Conservation (phyloP, 2,329 filamentous ascomycete genomes). For the Fonsecaea monophora region DNA sequence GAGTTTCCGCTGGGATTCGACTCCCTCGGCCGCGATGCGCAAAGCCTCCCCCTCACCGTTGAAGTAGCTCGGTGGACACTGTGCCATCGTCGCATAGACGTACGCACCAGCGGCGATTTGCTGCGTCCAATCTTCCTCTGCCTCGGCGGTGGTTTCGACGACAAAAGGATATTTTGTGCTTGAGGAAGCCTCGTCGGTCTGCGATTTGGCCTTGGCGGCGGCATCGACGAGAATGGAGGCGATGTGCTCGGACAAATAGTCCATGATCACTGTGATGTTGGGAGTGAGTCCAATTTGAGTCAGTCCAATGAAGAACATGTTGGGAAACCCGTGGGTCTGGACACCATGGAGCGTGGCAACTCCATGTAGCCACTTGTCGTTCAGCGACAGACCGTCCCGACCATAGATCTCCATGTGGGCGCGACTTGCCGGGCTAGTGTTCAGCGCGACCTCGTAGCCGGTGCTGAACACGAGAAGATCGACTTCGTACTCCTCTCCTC, state of each 20-base stretch:
- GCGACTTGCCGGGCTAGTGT: slow-evolving; percentile 19
- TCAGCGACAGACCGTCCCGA: slow-evolving; percentile 35
- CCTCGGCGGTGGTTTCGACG: slow-evolving; percentile 28
- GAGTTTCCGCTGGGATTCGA: neutral
- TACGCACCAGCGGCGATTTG: slow-evolving; percentile 18
- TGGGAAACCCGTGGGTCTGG: slow-evolving; percentile 26
- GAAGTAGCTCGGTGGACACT: slow-evolving; percentile 15
- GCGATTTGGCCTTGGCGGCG: neutral
- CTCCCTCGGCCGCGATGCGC: neutral
- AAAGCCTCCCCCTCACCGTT: slow-evolving; percentile 24
- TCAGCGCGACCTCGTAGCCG: slow-evolving; percentile 46
- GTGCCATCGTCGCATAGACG: slow-evolving; percentile 4
- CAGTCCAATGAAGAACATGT: slow-evolving; percentile 23
- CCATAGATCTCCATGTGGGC: slow-evolving; percentile 38
- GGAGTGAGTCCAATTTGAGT: slow-evolving; percentile 25
- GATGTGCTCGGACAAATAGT: slow-evolving; percentile 26
- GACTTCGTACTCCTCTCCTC: slow-evolving; percentile 56
- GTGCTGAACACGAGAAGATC: slow-evolving; percentile 58
- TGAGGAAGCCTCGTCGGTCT: neutral
- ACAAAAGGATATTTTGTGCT: slow-evolving; percentile 6
- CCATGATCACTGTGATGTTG: slow-evolving; percentile 23
- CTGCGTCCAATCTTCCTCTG: slow-evolving; percentile 26
- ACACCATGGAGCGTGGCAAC: slow-evolving; percentile 26
- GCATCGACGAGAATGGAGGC: slow-evolving; percentile 26
- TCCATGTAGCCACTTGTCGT: slow-evolving; percentile 39